Evolutionary conservation across 495 filamentous ascomycete genomes (phyloP).

Genomic region (Sordaria brevicollis): DNA sequence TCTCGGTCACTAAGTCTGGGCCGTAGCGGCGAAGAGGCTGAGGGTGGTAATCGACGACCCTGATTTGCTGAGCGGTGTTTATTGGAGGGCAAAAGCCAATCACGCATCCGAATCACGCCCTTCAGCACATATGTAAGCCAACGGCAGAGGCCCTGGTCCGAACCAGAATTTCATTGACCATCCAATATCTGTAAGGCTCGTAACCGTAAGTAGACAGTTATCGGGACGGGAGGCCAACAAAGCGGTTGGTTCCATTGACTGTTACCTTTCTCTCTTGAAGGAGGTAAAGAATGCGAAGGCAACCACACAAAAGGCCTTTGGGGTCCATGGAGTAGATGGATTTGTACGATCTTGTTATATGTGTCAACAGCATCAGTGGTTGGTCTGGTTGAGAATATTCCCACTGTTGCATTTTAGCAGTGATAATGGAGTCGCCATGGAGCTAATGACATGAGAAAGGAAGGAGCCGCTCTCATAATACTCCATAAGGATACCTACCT

Average conservation of each 20-base stretch:
- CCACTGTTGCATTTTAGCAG: background rate
- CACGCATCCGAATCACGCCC: background rate
- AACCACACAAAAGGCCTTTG: background rate
- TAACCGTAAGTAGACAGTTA: background rate
- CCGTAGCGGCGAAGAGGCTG: background rate
- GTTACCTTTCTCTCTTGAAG: background rate
- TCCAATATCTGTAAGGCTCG: background rate
- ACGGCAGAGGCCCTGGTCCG: background rate
- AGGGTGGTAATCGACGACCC: background rate
- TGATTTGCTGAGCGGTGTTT: background rate
- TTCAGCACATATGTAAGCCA: background rate
- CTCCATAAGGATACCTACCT: background rate
- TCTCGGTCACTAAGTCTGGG: background rate
- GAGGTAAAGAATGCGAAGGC: background rate
- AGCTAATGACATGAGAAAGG: background rate
- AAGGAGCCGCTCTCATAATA: background rate
- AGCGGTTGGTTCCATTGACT: background rate
- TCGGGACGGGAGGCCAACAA: background rate
- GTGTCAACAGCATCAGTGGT: background rate
- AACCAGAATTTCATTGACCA: background rate
- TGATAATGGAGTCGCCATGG: background rate
- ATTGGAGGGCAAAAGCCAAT: background rate
- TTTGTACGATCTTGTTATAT: background rate
- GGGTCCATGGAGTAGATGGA: background rate
- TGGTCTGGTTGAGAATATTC: background rate